Conservation (phyloP, 2,329 filamentous ascomycete species). For the Shiraia sp. region DNA sequence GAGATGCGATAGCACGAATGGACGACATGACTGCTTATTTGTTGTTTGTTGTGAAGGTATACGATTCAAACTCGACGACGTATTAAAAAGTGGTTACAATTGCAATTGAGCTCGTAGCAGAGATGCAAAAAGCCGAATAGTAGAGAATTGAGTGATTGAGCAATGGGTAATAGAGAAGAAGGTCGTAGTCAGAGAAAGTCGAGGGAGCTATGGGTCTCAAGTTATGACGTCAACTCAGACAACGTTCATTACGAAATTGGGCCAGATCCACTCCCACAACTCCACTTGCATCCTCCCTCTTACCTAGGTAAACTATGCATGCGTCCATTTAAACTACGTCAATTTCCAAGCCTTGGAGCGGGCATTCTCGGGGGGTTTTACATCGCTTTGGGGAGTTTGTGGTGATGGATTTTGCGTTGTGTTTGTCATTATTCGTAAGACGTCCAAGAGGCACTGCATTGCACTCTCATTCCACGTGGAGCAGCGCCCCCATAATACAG, state of each 20-base stretch:
- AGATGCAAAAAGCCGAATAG: neutral
- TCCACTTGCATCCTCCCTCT: too few species aligned
- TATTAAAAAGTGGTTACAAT: neutral
- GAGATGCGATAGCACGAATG: slow-evolving; percentile 36
- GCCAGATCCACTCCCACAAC: neutral
- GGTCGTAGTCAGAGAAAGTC: slow-evolving; percentile 1
- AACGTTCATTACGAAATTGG: slow-evolving; percentile 5
- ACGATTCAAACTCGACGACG: neutral
- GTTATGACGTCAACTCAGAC: slow-evolving; percentile 2
- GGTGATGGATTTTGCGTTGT: neutral
- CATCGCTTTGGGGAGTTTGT: neutral
- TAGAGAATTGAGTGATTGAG: neutral
- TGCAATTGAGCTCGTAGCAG: neutral
- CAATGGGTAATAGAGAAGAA: neutral
- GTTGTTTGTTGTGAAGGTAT: slow-evolving; percentile 2
- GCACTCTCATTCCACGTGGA: too few species aligned
- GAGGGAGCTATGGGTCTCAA: neutral
- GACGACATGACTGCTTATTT: slow-evolving; percentile 36
- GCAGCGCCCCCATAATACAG: too few species aligned
- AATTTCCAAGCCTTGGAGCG: slow-evolving; percentile 8
- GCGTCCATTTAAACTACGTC: slow-evolving; percentile 1
- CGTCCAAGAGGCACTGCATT: too few species aligned
- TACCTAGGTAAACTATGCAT: neutral
- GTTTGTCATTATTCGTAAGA: neutral
- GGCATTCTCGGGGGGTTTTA: neutral